Evolutionary conservation across 2,329 filamentous ascomycete species (phyloP), one percentile per base, ranked within the genome.

Genomic region (Calonectria henricotiae): DNA sequence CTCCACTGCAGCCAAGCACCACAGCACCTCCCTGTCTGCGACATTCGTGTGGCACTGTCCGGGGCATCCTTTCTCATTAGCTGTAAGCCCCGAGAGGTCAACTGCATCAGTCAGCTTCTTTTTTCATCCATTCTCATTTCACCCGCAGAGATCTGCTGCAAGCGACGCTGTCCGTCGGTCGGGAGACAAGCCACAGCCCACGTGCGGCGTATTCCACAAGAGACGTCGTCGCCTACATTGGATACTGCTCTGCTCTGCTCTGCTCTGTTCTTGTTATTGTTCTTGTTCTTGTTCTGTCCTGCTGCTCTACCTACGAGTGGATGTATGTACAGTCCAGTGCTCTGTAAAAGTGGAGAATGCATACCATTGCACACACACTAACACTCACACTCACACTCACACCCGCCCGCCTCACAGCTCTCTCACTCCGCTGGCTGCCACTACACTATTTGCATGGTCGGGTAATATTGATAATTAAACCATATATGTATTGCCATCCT

Each of bases 391-490:
- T 27, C 13, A 17, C 46, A 15, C 51, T 23, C 51, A 7, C 47
- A n/a, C 30, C 11, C 49, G n/a, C 51, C 51, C 51, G 20, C 32
- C 51, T 55, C n/a, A 37, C n/a, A 15, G 32, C 51, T 23, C 20
- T 32, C 51, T 23, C 20, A 15, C 51, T 12, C 39, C 35, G 51
- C 51, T 39, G 51, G 35, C 51, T 20, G n/a, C 43, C 43, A 23
- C 43, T 46, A 20, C 27, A 30, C 27, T 3, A 20, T 23, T 46
- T 58, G 51, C 51, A 58, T 58, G 51, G 51, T 37, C 35, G 51
- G 32, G 51, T 58, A 37, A 58, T 58, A 37, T 39, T 58, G 32
- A 39, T 39, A 58, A 58, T 58, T 37, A 58, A 58, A 58, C 51
- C 51, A 58, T 58, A 58, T n/a, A 7, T 20, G 12, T 9, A 13